phyloP scores from a whole-genome alignment of 805 yeast species.

The Candida chauliodis region DNA sequence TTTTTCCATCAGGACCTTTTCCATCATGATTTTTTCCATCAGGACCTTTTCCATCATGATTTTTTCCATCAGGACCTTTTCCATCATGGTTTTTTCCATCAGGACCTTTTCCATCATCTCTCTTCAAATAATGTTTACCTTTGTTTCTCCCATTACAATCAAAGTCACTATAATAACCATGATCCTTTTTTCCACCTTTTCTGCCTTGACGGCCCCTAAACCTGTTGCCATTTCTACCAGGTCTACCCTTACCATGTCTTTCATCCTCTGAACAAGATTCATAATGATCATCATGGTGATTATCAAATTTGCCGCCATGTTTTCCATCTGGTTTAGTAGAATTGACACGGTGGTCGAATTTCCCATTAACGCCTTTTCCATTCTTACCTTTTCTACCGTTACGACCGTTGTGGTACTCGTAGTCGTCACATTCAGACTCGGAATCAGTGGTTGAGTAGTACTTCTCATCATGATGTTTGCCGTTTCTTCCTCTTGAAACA shows the following conservation, averaged over 20 bases:
- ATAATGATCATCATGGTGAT: too few relatives aligned
- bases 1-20: neutral
- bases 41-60: neutral
- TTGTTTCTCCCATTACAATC: neutral
- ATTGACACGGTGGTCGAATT: too few relatives aligned
- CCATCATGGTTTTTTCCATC: neutral
- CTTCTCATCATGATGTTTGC: neutral
- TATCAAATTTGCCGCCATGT: too few relatives aligned
- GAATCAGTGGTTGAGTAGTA: neutral
- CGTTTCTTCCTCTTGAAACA: too few relatives aligned
- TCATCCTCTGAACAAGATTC: too few relatives aligned
- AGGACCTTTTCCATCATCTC: neutral
- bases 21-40: neutral
- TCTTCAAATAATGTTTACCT: neutral
- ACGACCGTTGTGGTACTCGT: neutral
- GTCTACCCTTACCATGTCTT: too few relatives aligned
- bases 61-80: neutral
- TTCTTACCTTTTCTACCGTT: neutral
- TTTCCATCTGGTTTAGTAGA: conserved; percentile 1
- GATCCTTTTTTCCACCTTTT: conserved; percentile 3
- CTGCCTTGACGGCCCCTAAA: neutral
- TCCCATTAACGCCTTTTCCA: too few relatives aligned
- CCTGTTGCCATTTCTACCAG: too few relatives aligned
- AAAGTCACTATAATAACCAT: neutral
- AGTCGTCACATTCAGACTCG: conserved; percentile 1